These are phyloP conservation scores for Dactylellina cionopaga DNA, from an alignment of 2,329 filamentous ascomycete species.

Conservation along the genomic window DNA sequence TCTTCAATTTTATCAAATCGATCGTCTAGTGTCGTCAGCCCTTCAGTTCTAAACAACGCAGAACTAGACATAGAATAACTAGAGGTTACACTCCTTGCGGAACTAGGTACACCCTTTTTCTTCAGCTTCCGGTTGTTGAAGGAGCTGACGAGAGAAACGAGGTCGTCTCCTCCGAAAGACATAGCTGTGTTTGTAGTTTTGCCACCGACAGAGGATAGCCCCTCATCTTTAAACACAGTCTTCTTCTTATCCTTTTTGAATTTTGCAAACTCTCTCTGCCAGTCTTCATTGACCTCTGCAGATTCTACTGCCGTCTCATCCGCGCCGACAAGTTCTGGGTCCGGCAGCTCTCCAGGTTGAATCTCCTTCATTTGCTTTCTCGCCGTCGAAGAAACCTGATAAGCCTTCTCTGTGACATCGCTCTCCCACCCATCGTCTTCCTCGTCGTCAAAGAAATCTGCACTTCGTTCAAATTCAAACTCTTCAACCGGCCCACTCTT, in stretches of 20 bases:
- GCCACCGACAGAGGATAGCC: constrained; percentile 54
- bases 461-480: constrained; percentile 78
- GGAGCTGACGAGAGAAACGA: constrained; percentile 57
- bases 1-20: constrained; percentile 91
- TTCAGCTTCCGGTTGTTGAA: constrained; percentile 64
- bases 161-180: constrained; percentile 70
- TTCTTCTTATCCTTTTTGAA: constrained; percentile 83
- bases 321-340: constrained; percentile 60
- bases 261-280: constrained; percentile 91
- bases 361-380: constrained; percentile 63
- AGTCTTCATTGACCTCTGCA: constrained; percentile 73
- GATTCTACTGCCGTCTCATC: constrained; percentile 68
- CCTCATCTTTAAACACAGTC: constrained; percentile 23
- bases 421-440: constrained; percentile 93
- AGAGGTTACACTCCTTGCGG: constrained; percentile 83
- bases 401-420: constrained; percentile 84
- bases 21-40: constrained; percentile 82
- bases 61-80: constrained; percentile 93
- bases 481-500: constrained; percentile 57
- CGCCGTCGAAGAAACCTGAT: constrained; percentile 66
- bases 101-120: constrained; percentile 76
- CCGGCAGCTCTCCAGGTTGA: constrained; percentile 59
- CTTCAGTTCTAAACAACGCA: constrained; percentile 85
- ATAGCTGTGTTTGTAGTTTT: constrained; percentile 58
- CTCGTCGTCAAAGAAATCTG: constrained; percentile 71